These are phyloP conservation scores for Phialophora chinensis DNA, from an alignment of 2,329 filamentous ascomycete species.

Conservation along the genomic window DNA sequence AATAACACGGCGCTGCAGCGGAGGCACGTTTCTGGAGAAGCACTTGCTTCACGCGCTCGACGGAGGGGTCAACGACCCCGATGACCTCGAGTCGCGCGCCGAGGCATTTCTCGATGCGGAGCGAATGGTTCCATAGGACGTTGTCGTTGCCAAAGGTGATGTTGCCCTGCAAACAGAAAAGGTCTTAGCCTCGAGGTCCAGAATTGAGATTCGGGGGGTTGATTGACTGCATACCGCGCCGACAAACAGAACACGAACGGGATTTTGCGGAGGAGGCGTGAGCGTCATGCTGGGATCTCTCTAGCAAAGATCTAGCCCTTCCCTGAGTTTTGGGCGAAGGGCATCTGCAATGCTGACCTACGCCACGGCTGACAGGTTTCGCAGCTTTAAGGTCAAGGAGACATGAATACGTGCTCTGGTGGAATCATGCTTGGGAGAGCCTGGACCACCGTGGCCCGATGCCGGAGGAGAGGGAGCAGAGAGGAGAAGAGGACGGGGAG, in stretches of 20 bases:
- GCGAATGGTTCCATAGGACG: constrained; percentile 21
- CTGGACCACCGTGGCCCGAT: too few relatives aligned
- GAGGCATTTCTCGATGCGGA: constrained; percentile 16
- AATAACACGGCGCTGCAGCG: constrained; percentile 6
- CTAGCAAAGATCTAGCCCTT: neutral
- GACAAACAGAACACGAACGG: neutral
- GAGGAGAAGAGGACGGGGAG: neutral
- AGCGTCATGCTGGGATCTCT: neutral
- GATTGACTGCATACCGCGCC: neutral
- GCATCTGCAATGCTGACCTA: neutral
- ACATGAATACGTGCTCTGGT: neutral
- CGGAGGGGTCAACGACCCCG: constrained; percentile 14
- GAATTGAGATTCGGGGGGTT: neutral
- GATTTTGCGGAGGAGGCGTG: neutral
- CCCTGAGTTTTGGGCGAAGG: neutral
- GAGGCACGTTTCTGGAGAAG: constrained; percentile 5
- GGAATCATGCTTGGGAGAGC: too few relatives aligned
- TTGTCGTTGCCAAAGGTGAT: constrained; percentile 21
- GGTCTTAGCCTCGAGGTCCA: neutral
- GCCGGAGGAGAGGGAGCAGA: neutral
- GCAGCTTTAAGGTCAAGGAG: neutral
- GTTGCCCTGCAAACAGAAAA: constrained; percentile 3
- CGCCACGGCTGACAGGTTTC: neutral
- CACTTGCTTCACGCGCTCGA: constrained; percentile 9
- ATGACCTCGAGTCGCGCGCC: constrained; percentile 5